Base-by-base conservation (phyloP, 352 stramenopile species). In the Pythium aphanidermatum region DNA sequence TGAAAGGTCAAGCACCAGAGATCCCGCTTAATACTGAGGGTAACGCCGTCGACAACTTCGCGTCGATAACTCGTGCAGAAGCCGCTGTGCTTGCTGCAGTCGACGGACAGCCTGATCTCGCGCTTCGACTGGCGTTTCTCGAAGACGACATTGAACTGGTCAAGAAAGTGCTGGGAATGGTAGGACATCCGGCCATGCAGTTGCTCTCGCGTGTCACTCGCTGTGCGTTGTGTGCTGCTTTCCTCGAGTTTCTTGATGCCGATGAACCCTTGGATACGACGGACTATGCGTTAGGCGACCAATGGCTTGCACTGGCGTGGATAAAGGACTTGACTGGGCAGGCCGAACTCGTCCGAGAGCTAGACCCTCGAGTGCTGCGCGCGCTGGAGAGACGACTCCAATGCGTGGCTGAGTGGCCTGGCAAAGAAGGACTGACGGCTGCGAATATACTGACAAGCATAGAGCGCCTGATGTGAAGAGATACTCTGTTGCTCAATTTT, bases 241-340 rank as follows among this genome's bases (percentile, higher is more conserved):
- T 84, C 24, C 51, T 84, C 12, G 53, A 65, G n/a, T 45, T 84
- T 19, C 42, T 84, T 8, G 51, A 46, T 24, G 47, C 46, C 13
- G 24, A 12, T 1, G 29, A 41, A 16, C n/a, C n/a, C n/a, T n/a
- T n/a, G n/a, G n/a, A n/a, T 17, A 31, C 5, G 21, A 16, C 4
- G 31, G 32, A 36, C 16, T 49, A 35, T 33, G 10, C 21, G 13
- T 9, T 9, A n/a, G 60, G 66, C 31, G 37, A 55, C n/a, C 17
- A 46, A 20, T 83, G 68, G 71, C 47, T 86, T 16, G 71, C 49
- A 13, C 51, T 83, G 14, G 30, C 63, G 21, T 86, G 74, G 74
- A 23, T 86, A n/a, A 54, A 65, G 11, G 60, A 60, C 12, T 29
- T 76, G 0, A 37, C 30, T 20, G 24, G 31, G 19, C 19, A 37